These are phyloP conservation scores for Pseudoturritis turrita DNA, from an alignment of 345 rosid species.

Conservation along the genomic window DNA sequence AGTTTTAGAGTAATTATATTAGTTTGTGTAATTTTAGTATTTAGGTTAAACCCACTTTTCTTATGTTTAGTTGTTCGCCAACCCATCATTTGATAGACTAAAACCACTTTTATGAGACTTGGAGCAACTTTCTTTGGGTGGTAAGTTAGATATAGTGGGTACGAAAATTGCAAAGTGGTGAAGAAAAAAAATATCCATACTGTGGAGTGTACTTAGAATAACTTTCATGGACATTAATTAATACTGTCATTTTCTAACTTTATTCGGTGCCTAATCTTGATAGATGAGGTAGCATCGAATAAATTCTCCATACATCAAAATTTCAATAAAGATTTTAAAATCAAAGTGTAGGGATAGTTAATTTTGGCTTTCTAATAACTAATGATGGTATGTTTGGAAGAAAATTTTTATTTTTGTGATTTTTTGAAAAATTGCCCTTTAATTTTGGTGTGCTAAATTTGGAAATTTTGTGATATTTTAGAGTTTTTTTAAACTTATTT, in stretches of 20 bases:
- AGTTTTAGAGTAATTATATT: no score
- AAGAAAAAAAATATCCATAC: neutral
- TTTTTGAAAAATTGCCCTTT: no score
- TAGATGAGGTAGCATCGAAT: neutral
- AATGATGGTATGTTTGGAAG: no score
- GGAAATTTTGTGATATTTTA: no score
- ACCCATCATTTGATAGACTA: neutral
- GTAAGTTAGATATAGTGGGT: slow-evolving; percentile 18
- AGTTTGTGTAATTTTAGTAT: no score
- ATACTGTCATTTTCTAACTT: neutral
- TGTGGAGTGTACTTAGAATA: neutral
- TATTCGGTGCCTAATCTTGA: neutral
- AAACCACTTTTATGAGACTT: neutral
- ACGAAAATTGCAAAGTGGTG: neutral
- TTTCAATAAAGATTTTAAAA: no score
- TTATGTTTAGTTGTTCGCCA: neutral
- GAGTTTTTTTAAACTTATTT: no score
- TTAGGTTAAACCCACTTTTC: no score
- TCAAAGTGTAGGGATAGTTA: no score
- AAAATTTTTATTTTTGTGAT: no score
- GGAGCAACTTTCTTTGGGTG: neutral
- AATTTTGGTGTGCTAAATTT: no score
- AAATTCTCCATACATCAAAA: neutral
- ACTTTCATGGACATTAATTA: neutral
- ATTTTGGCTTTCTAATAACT: no score